phyloP scores from a whole-genome alignment of 1,284 basidiomycete species.

The Rhodotorula mucilaginosa region DNA sequence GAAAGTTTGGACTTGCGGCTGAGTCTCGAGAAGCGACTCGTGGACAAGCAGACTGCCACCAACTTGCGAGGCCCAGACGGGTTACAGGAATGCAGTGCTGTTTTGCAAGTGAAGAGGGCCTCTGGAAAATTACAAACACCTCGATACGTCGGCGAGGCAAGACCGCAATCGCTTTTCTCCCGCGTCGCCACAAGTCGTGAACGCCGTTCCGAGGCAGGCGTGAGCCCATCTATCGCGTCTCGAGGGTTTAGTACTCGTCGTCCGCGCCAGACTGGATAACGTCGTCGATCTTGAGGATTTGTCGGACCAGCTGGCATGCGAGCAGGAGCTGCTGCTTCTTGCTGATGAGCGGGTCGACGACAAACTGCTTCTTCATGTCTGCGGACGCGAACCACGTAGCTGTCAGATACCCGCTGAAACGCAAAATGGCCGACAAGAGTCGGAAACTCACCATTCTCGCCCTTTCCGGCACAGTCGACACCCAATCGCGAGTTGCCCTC shows the following conservation, averaged over 20 bases:
- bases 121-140: background rate
- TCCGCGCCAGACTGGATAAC: conserved; percentile 15
- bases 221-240: background rate
- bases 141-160: background rate
- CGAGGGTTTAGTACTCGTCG: background rate
- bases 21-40: too few relatives aligned
- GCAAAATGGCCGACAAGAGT: background rate
- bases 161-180: too few relatives aligned
- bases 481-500: conserved; percentile 82
- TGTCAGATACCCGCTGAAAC: background rate
- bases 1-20: too few relatives aligned
- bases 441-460: conserved; percentile 69
- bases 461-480: conserved; percentile 85
- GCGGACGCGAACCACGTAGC: background rate
- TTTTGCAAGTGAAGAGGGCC: background rate
- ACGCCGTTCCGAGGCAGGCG: background rate
- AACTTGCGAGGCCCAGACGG: background rate
- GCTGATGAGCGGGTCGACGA: conserved; percentile 94
- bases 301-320: conserved; percentile 79
- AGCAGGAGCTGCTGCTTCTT: conserved; percentile 96
- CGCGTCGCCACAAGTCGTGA: too few relatives aligned
- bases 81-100: conserved; percentile 1
- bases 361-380: conserved; percentile 98
- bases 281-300: conserved; percentile 49
- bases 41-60: too few relatives aligned